Evolutionary conservation across 257 asterid genomes (phyloP).

Genomic region (Anisodus tanguticus): DNA sequence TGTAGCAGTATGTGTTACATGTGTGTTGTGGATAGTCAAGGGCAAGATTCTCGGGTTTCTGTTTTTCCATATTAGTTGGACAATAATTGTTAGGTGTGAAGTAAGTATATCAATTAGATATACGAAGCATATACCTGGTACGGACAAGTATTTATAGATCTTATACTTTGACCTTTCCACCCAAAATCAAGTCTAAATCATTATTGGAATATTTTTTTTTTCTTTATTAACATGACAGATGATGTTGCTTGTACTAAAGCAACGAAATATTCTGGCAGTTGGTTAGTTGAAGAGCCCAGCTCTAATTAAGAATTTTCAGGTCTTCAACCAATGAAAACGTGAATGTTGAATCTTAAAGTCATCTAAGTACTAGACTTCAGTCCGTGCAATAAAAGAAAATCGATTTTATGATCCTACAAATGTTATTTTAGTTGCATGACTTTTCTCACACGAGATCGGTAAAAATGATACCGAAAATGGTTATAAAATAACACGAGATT

Average conservation of each 20-base stretch:
- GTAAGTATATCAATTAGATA: not conserved
- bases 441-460: too few species aligned
- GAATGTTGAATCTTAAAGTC: not conserved
- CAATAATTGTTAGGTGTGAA: not conserved
- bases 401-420: too few species aligned
- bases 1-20: not conserved
- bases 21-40: not conserved
- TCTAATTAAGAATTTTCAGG: not conserved
- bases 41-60: not conserved
- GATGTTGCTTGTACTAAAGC: slow-evolving; percentile 9
- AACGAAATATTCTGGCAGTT: not conserved
- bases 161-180: not conserved
- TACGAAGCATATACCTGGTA: not conserved
- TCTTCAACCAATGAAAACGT: slow-evolving; percentile 13
- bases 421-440: too few species aligned
- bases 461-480: too few species aligned
- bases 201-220: not conserved
- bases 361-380: not conserved
- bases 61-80: not conserved
- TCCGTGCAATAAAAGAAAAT: too few species aligned
- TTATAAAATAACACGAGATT: too few species aligned
- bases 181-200: not conserved
- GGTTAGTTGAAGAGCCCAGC: not conserved
- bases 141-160: not conserved
- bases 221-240: not conserved